phyloP scores from a whole-genome alignment of 768 basidiomycete species.

The Collybiopsis luxurians region DNA sequence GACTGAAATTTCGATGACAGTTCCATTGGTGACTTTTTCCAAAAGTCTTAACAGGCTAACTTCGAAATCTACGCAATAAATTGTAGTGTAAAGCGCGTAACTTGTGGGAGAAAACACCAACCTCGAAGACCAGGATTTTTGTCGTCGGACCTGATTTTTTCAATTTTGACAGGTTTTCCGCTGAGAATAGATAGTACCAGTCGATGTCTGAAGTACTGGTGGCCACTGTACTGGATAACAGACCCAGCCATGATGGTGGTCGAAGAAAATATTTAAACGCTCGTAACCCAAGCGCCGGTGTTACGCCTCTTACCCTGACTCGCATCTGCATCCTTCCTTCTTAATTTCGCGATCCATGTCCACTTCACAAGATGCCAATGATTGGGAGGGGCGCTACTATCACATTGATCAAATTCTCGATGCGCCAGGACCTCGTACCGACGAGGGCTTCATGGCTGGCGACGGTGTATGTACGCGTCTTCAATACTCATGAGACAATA shows the following conservation, averaged over 20 bases:
- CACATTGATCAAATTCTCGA: conserved; percentile 88
- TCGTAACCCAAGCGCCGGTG: background rate
- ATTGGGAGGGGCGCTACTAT: conserved; percentile 54
- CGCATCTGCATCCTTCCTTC: too few relatives aligned
- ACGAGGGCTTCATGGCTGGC: conserved; percentile 78
- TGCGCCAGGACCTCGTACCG: conserved; percentile 85
- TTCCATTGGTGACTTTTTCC: conserved; percentile 92
- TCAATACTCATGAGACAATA: background rate
- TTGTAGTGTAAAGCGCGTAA: background rate
- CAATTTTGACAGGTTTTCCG: conserved; percentile 79
- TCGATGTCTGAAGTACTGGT: conserved; percentile 79
- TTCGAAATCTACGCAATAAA: conserved; percentile 70
- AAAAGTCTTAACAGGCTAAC: conserved; percentile 83
- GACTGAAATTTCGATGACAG: conserved; percentile 91
- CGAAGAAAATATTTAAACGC: conserved; percentile 9
- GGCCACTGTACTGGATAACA: conserved; percentile 68
- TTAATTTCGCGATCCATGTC: too few relatives aligned
- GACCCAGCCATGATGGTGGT: conserved; percentile 38
- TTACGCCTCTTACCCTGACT: too few relatives aligned
- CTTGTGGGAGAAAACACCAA: conserved; percentile 25
- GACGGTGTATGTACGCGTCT: conserved; percentile 53
- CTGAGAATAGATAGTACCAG: conserved; percentile 88
- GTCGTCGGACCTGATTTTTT: conserved; percentile 87
- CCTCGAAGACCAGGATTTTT: conserved; percentile 95
- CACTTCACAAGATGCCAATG: conserved; percentile 1